These are phyloP conservation scores for Lentinula raphanica DNA, from an alignment of 768 basidiomycete genomes.

Conservation along the genomic window DNA sequence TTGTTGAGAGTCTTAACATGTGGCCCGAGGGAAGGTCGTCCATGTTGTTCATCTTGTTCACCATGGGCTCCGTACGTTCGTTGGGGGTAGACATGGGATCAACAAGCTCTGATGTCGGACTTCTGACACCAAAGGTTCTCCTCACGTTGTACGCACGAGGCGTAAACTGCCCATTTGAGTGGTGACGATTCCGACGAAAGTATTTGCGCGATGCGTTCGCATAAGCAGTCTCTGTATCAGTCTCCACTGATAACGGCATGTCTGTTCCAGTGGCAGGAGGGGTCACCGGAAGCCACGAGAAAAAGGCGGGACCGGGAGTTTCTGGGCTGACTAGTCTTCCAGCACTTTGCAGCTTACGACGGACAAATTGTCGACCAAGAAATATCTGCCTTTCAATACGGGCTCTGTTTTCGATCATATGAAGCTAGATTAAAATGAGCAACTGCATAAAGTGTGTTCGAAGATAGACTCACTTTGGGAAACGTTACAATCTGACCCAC, in stretches of 20 bases:
- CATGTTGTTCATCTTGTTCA: background rate
- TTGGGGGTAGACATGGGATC: background rate
- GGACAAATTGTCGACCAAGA: slow-evolving; percentile 69
- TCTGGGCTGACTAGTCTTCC: slow-evolving; percentile 14
- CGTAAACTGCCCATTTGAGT: slow-evolving; percentile 26
- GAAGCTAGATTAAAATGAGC: slow-evolving; percentile 46
- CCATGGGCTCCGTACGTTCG: slow-evolving; percentile 1
- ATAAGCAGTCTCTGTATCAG: slow-evolving; percentile 74
- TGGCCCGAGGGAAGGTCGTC: slow-evolving; percentile 24
- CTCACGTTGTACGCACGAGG: slow-evolving; percentile 22
- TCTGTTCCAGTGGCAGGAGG: slow-evolving; percentile 40
- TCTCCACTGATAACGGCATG: slow-evolving; percentile 65
- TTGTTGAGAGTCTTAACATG: slow-evolving; percentile 37
- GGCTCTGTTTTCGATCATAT: slow-evolving; percentile 91
- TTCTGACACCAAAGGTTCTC: slow-evolving; percentile 23
- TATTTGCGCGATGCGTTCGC: slow-evolving; percentile 50
- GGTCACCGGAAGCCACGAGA: slow-evolving; percentile 18
- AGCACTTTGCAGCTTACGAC: slow-evolving; percentile 43
- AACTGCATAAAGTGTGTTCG: background rate
- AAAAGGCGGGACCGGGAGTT: slow-evolving; percentile 15
- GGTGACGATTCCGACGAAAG: slow-evolving; percentile 43
- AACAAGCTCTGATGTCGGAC: background rate
- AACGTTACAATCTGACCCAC: slow-evolving; percentile 92
- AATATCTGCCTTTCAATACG: slow-evolving; percentile 80
- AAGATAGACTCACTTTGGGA: slow-evolving; percentile 67